These are phyloP conservation scores for Candolleomyces aberdarensis DNA, from an alignment of 768 basidiomycete genomes.

Conservation along the genomic window DNA sequence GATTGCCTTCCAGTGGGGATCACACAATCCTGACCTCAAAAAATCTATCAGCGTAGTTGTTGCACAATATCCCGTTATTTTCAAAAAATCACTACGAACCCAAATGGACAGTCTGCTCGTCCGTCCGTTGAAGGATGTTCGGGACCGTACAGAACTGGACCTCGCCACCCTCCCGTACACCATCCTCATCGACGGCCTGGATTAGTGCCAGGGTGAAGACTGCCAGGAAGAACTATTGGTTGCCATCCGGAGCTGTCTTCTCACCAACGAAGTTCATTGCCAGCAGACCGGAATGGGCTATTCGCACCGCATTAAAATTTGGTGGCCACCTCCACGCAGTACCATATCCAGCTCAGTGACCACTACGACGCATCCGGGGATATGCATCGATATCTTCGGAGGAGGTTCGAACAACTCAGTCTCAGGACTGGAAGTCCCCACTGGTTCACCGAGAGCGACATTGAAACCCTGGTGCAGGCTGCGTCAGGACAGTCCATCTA, in stretches of 20 bases:
- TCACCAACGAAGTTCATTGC: background rate
- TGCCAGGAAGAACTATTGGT: background rate
- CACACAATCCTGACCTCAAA: background rate
- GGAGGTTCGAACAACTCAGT: background rate
- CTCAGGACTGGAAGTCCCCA: background rate
- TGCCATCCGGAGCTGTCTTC: background rate
- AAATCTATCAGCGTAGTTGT: background rate
- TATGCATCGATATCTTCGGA: background rate
- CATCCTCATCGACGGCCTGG: conserved; percentile 7
- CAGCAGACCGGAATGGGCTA: background rate
- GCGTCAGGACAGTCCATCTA: conserved; percentile 2
- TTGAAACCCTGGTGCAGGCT: background rate
- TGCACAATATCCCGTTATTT: background rate
- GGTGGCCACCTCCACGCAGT: background rate
- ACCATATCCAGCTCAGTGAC: background rate
- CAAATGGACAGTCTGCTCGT: conserved; percentile 7
- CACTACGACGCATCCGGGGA: background rate
- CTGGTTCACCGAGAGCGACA: background rate
- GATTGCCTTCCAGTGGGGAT: conserved; percentile 10
- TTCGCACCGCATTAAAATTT: background rate
- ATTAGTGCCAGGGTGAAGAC: background rate
- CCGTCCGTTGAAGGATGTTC: background rate
- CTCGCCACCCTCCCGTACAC: background rate
- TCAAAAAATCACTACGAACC: background rate
- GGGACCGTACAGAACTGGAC: too few relatives aligned